A percentile compares a stretch with the other conserved stretches of the same genome.
These are phyloP conservation scores for Circinella minor DNA, from an alignment of 371 early-diverging fungal species.

Conservation along the genomic window DNA sequence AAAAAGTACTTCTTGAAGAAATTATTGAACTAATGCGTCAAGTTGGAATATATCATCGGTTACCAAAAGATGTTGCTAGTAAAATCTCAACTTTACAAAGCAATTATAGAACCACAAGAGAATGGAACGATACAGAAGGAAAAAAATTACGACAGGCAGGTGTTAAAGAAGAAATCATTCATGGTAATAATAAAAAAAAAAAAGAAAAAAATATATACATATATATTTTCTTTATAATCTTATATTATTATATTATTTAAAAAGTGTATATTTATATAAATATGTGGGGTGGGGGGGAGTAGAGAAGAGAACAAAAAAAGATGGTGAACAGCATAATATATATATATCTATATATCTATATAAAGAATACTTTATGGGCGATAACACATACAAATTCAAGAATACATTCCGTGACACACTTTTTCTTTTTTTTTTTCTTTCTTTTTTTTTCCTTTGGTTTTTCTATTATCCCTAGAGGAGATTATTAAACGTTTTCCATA, in stretches of 20 bases:
- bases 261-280: background rate
- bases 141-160: constrained; percentile 40
- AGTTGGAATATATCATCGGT: constrained; percentile 49
- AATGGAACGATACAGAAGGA: constrained; percentile 51
- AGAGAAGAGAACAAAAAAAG: background rate
- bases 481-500: constrained; percentile 52
- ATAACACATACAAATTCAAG: constrained; percentile 1
- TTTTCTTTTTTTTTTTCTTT: constrained; percentile 4
- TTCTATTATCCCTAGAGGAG: constrained; percentile 36
- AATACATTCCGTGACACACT: constrained; percentile 7
- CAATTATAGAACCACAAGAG: constrained; percentile 49
- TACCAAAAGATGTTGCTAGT: constrained; percentile 50
- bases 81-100: constrained; percentile 54
- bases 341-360: no score
- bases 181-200: constrained; percentile 35
- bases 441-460: background rate
- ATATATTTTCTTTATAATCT: background rate
- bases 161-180: constrained; percentile 40
- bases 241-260: constrained; percentile 3
- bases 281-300: background rate
- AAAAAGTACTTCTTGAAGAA: constrained; percentile 45
- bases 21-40: constrained; percentile 51
- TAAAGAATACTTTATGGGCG: no score
- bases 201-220: no score
- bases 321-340: background rate